Base-by-base conservation (phyloP, 1,284 basidiomycete species). In the Cryptococcus depauperatus region DNA sequence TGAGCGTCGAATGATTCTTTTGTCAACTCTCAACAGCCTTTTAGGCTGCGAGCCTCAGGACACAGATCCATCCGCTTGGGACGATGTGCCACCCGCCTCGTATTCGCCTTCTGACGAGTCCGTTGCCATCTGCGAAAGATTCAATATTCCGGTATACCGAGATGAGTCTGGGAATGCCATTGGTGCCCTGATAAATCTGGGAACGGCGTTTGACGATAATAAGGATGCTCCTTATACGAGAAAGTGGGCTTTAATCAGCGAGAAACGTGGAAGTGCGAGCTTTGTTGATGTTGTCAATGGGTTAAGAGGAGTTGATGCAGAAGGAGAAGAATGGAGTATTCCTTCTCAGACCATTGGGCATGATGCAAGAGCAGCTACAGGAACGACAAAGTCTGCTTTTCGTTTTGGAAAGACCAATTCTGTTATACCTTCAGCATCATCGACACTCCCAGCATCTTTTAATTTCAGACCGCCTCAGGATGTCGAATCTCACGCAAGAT, bases 251-350 rank as follows among this genome's bases (percentile, higher is more conserved):
- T 77, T 11, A 44, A 84, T 92, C 48, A 86, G 89, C 51, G 73
- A 70, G 14, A 83, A 92, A 57, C 75, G 81, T 27, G 79, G 77
- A 0, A 73, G 74, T 4, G 68, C 82, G 29, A 73, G 74, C 5
- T 77, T 83, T 43, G 75, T 78, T 1, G 80, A 88, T 45, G 77
- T 93, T 46, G 85, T 93, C 48, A 85, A 93, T 58, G 88, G 87
- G n/a, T n/a, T n/a, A n/a, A n/a, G n/a, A n/a, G n/a, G n/a, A n/a
- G n/a, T n/a, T n/a, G n/a, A n/a, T n/a, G n/a, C n/a, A n/a, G n/a
- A n/a, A n/a, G n/a, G n/a, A n/a, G n/a, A n/a, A n/a, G n/a, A n/a
- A n/a, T n/a, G n/a, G n/a, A n/a, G n/a, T n/a, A n/a, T n/a, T n/a
- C 18, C 37, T 14, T 21, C 37, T 3, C 37, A 38, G 37, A 14